phyloP scores from a whole-genome alignment of 371 early-diverging fungal species.

The Zancudomyces culisetae region DNA sequence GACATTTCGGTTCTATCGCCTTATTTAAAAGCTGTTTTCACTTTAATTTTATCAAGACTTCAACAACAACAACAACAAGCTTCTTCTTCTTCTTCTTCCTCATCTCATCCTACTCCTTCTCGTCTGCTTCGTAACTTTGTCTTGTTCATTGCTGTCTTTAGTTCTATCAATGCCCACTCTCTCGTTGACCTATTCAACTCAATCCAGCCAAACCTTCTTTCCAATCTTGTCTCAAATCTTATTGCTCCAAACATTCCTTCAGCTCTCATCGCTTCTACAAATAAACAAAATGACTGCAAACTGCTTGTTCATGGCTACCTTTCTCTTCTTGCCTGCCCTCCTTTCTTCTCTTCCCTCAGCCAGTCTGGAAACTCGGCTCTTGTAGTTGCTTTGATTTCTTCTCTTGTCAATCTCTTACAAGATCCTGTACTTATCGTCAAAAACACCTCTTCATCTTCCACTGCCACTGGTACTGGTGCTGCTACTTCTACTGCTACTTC shows the following conservation, averaged over 20 bases:
- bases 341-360: background rate
- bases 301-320: background rate
- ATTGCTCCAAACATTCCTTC: constrained; percentile 46
- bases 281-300: background rate
- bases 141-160: constrained; percentile 39
- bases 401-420: background rate
- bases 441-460: background rate
- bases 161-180: constrained; percentile 30
- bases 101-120: too few species aligned
- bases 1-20: constrained; percentile 22
- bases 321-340: background rate
- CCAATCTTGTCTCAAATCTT: constrained; percentile 40
- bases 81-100: too few species aligned
- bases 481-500: too few species aligned
- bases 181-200: constrained; percentile 50
- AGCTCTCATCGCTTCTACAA: constrained; percentile 17
- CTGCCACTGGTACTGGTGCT: background rate
- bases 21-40: constrained; percentile 57
- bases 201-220: constrained; percentile 61
- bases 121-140: constrained; percentile 45
- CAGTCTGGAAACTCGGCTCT: background rate
- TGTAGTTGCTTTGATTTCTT: background rate
- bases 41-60: constrained; percentile 56
- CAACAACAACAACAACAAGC: constrained; percentile 38
- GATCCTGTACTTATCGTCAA: background rate